These are phyloP conservation scores for Beauveria scarabaeidicola DNA, from an alignment of 2,329 filamentous ascomycete genomes.

Conservation along the genomic window DNA sequence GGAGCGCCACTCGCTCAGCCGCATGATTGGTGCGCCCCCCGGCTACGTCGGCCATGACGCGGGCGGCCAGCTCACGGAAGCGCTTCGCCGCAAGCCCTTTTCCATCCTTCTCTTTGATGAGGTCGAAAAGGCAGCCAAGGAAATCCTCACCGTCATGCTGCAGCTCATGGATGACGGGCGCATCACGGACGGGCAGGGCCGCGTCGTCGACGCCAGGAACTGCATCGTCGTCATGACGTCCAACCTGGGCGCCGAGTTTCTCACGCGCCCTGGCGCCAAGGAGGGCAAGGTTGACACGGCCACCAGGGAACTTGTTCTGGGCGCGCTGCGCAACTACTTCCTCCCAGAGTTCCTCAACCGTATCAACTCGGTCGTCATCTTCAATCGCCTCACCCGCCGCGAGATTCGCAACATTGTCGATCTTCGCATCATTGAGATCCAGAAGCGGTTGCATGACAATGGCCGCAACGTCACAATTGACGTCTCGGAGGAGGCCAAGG, in stretches of 20 bases:
- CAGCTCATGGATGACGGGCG: slow-evolving; percentile 99
- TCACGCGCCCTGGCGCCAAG: slow-evolving; percentile 67
- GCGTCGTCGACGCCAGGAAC: slow-evolving; percentile 90
- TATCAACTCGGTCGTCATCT: slow-evolving; percentile 93
- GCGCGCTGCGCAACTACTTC: slow-evolving; percentile 88
- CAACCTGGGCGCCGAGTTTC: slow-evolving; percentile 89
- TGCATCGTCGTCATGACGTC: slow-evolving; percentile 99
- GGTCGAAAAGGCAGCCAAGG: slow-evolving; percentile 97
- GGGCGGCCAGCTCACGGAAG: slow-evolving; percentile 91
- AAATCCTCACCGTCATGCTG: slow-evolving; percentile 91
- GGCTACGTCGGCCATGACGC: slow-evolving; percentile 96
- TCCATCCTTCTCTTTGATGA: slow-evolving; percentile 97
- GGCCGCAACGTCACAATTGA: slow-evolving; percentile 76
- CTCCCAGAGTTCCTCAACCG: slow-evolving; percentile 97
- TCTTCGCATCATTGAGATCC: slow-evolving; percentile 76
- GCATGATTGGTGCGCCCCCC: slow-evolving; percentile 96
- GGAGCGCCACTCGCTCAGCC: slow-evolving; percentile 86
- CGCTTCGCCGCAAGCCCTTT: slow-evolving; percentile 87
- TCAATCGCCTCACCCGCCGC: slow-evolving; percentile 83
- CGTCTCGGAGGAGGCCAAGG: slow-evolving; percentile 78
- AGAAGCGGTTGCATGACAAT: slow-evolving; percentile 81
- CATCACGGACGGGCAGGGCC: slow-evolving; percentile 95
- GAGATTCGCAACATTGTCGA: slow-evolving; percentile 97
- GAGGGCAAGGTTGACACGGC: slow-evolving; percentile 81
- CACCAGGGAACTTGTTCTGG: slow-evolving; percentile 85